These are phyloP conservation scores for Geranium brycei DNA, from an alignment of 345 rosid species.

Conservation along the genomic window DNA sequence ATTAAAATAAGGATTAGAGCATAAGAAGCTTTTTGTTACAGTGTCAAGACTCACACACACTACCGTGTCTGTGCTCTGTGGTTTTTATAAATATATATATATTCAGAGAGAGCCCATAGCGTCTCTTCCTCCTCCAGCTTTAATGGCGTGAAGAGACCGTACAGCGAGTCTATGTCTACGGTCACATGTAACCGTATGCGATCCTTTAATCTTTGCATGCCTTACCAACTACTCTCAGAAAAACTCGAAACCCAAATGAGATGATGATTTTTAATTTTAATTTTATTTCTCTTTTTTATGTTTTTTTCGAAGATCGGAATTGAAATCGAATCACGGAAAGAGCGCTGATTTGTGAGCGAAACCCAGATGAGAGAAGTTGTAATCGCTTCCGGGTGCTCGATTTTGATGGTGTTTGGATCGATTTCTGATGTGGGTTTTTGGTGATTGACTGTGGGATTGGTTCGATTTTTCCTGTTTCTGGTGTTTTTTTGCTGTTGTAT, in stretches of 20 bases:
- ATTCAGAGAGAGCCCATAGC: neutral
- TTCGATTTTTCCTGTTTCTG: conserved; percentile 1
- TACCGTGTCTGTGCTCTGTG: conserved; percentile 1
- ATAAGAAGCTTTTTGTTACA: neutral
- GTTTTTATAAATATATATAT: neutral
- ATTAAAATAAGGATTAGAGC: neutral
- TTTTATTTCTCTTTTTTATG: too few relatives aligned
- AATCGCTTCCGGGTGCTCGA: conserved; percentile 12
- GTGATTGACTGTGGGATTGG: conserved; percentile 5
- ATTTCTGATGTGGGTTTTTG: conserved; percentile 10
- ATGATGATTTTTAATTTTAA: neutral
- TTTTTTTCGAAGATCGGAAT: conserved; percentile 1
- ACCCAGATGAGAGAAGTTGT: conserved; percentile 7
- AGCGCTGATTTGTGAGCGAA: conserved; percentile 5
- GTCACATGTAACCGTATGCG: conserved; percentile 11
- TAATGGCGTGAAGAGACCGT: conserved; percentile 18
- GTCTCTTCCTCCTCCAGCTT: conserved; percentile 16
- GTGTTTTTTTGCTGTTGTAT: neutral
- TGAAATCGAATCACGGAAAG: neutral
- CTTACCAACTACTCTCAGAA: conserved; percentile 16
- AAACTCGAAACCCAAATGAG: conserved; percentile 12
- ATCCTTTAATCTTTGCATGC: conserved; percentile 22
- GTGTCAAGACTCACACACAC: neutral
- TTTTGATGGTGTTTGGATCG: conserved; percentile 7
- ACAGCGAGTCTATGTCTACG: conserved; percentile 9